Conservation (phyloP, 139 green algal genomes). For the Closterium sp. region DNA sequence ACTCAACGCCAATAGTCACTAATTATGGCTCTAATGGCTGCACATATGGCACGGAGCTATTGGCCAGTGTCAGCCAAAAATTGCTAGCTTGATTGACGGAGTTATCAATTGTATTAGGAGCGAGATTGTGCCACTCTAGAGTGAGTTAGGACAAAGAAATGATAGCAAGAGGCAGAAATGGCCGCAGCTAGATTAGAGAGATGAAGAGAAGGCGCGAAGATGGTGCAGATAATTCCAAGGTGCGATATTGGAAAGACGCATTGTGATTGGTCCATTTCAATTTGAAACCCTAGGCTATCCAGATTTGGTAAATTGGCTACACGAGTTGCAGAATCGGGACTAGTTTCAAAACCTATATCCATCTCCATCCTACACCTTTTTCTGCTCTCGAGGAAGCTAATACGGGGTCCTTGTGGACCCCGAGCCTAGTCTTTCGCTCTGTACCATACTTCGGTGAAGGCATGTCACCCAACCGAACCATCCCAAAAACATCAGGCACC, state of each 20-base stretch:
- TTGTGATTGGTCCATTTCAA: neutral
- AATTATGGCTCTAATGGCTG: neutral
- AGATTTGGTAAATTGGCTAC: neutral
- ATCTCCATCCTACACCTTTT: neutral
- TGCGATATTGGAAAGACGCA: neutral
- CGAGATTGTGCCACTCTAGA: neutral
- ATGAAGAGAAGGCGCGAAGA: neutral
- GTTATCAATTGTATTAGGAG: neutral
- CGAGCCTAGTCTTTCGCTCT: too few relatives aligned
- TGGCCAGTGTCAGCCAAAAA: neutral
- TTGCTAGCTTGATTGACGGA: neutral
- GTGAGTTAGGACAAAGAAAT: neutral
- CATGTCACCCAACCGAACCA: too few relatives aligned
- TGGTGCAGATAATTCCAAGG: neutral
- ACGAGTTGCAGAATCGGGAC: neutral
- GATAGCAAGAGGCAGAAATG: neutral
- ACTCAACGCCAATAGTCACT: neutral
- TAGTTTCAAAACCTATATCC: neutral
- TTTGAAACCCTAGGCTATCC: neutral
- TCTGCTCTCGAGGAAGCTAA: neutral
- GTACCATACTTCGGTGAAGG: too few relatives aligned
- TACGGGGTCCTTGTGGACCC: neutral
- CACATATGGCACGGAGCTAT: neutral
- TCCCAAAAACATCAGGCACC: too few relatives aligned
- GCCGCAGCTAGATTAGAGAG: neutral